These are phyloP conservation scores for Alternaria sp. DNA, from an alignment of 2,329 filamentous ascomycete species.

Conservation along the genomic window DNA sequence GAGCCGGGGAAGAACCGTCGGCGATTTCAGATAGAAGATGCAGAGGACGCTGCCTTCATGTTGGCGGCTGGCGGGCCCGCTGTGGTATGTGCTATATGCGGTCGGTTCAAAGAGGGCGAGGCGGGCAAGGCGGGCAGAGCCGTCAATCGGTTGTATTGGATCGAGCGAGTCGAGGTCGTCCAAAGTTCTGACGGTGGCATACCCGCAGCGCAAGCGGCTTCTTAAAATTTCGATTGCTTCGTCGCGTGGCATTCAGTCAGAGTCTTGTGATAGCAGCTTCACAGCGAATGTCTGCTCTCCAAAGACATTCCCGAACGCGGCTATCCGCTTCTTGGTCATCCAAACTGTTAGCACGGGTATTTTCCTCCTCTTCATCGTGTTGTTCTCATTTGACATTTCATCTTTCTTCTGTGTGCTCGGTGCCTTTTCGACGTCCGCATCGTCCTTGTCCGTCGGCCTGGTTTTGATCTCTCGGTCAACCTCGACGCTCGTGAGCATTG, in stretches of 20 bases:
- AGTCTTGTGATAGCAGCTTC: constrained; percentile 1
- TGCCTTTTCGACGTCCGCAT: background rate
- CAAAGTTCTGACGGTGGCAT: background rate
- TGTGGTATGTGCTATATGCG: background rate
- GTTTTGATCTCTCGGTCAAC: constrained; percentile 2
- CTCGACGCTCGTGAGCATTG: constrained; percentile 19
- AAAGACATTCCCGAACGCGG: constrained; percentile 22
- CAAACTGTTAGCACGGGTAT: constrained; percentile 29
- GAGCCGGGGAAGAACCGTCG: background rate
- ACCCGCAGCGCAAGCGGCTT: background rate
- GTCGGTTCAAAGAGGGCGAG: background rate
- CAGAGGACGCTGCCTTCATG: background rate
- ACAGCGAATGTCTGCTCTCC: constrained; percentile 25
- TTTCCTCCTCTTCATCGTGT: constrained; percentile 4
- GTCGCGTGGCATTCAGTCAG: background rate
- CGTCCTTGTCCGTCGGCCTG: background rate
- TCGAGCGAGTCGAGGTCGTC: background rate
- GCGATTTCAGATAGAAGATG: background rate
- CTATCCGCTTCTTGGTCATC: constrained; percentile 25
- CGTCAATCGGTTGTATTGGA: background rate
- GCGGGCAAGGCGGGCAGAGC: background rate
- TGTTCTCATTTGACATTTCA: constrained; percentile 1
- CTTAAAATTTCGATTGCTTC: background rate
- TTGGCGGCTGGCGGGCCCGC: background rate
- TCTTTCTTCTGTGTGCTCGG: constrained; percentile 7